Conservation (phyloP, 768 basidiomycete genomes). For the Paxillus rubicundulus region DNA sequence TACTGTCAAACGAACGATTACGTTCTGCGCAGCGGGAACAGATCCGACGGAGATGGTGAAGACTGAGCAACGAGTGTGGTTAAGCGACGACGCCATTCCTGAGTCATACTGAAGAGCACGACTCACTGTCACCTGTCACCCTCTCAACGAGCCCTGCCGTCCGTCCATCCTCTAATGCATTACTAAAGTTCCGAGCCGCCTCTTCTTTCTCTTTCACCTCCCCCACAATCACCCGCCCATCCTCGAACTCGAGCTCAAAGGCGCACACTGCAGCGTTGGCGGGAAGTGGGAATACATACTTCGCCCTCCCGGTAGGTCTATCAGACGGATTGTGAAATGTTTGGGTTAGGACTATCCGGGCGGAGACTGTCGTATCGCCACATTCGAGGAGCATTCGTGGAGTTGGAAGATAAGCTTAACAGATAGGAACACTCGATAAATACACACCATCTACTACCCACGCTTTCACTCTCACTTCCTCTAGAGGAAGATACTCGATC, state of each 20-base stretch:
- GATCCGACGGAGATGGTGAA: conserved; percentile 59
- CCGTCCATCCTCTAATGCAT: conserved; percentile 40
- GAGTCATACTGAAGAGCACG: neutral
- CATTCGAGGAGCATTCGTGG: neutral
- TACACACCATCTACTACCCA: conserved; percentile 44
- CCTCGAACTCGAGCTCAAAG: conserved; percentile 47
- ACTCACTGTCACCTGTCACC: conserved; percentile 52
- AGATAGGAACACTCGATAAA: neutral
- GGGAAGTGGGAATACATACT: conserved; percentile 61
- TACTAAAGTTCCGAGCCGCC: conserved; percentile 41
- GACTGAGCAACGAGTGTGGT: conserved; percentile 31
- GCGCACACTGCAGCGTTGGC: conserved; percentile 52
- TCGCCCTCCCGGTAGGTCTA: conserved; percentile 41
- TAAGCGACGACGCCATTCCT: neutral
- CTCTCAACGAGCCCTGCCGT: conserved; percentile 46
- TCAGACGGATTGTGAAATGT: conserved; percentile 39
- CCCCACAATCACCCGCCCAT: conserved; percentile 44
- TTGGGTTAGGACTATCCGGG: conserved; percentile 41
- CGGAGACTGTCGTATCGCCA: conserved; percentile 36
- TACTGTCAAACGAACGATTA: conserved; percentile 44
- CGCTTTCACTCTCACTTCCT: conserved; percentile 40
- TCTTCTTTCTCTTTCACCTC: conserved; percentile 46
- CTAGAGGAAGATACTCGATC: conserved; percentile 38
- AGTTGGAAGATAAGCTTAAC: neutral
- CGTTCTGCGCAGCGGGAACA: conserved; percentile 41